These are phyloP conservation scores for Colletotrichum plurivorum DNA, from an alignment of 2,329 filamentous ascomycete species.

Conservation along the genomic window DNA sequence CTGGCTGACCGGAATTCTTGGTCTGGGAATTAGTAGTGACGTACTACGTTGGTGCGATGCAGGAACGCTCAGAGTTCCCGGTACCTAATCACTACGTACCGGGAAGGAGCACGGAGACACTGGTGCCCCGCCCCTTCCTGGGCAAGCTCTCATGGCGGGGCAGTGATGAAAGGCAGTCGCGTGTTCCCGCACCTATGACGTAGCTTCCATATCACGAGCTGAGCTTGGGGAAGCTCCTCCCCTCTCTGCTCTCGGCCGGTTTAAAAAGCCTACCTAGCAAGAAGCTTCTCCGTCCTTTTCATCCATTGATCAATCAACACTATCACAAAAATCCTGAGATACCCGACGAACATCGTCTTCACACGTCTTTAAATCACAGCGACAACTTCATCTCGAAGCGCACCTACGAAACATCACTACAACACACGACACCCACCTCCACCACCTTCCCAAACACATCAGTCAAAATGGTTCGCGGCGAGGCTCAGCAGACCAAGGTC, in stretches of 20 bases:
- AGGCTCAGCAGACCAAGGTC: constrained; percentile 80
- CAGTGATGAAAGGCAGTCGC: constrained; percentile 40
- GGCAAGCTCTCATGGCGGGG: constrained; percentile 40
- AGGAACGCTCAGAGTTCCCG: constrained; percentile 39
- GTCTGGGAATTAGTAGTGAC: constrained; percentile 35
- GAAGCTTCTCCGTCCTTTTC: background rate
- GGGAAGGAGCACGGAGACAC: constrained; percentile 27
- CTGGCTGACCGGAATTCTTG: constrained; percentile 32
- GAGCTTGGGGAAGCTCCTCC: constrained; percentile 36
- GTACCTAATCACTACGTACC: constrained; percentile 37
- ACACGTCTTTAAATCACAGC: constrained; percentile 31
- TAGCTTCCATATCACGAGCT: constrained; percentile 40
- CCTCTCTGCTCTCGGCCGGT: constrained; percentile 14
- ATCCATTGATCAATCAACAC: constrained; percentile 29
- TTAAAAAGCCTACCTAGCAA: constrained; percentile 26
- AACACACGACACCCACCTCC: constrained; percentile 32
- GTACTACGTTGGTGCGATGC: constrained; percentile 36
- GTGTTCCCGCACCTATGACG: constrained; percentile 42
- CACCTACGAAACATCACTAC: constrained; percentile 33
- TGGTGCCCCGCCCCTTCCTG: constrained; percentile 37
- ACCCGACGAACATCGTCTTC: constrained; percentile 20
- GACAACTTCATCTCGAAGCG: constrained; percentile 22
- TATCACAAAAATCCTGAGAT: constrained; percentile 24
- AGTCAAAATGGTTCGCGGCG: constrained; percentile 78
- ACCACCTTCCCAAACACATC: constrained; percentile 36